Evolutionary conservation across 2,329 filamentous ascomycete species (phyloP), one percentile per base, ranked within the genome.

Genomic region (Calycina herbarum): DNA sequence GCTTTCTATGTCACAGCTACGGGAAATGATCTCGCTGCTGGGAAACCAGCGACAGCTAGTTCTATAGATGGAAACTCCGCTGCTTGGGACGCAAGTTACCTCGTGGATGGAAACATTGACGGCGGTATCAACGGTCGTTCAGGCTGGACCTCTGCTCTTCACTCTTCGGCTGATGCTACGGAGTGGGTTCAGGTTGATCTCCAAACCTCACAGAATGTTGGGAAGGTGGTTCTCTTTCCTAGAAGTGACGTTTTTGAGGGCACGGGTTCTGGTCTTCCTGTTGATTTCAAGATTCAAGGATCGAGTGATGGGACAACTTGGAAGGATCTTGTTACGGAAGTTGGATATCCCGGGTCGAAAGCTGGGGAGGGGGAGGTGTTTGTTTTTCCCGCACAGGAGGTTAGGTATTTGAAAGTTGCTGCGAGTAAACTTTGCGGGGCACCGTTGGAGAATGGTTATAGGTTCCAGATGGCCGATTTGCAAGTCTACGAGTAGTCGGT

Each of bases 341-440:
- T 29, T 4, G 57, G 61, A 11, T 69, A 68, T 45, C 64, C 64
- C 2, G 48, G 59, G 5, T 42, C 59, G 27, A 62, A 61, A 35
- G 66, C 66, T 24, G 67, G 66, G 13, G 64, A 68, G 6, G 67
- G 64, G 3, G 45, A 68, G 62, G 63, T 66, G 5, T 68, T 69
- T 38, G 61, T 58, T 1, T 68, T 69, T 57, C 51, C 40, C 5
- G 45, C 42, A 42, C 42, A 33, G 35, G 38, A 61, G 11, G 64
- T 33, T 10, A 57, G 66, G 27, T 68, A 62, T 54, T 57, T 69
- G 31, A 65, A 57, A 10, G 40, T 68, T 56, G 27, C 42, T 40
- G 67, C 64, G 10, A 68, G 64, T n/a, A 60, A 38, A 35, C 45
- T 69, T 10, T 42, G 64, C 1, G 67, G 67, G 2, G 61, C 66